These are phyloP conservation scores for Saussurea involucrata DNA, from an alignment of 129 eudicot species.

Conservation along the genomic window DNA sequence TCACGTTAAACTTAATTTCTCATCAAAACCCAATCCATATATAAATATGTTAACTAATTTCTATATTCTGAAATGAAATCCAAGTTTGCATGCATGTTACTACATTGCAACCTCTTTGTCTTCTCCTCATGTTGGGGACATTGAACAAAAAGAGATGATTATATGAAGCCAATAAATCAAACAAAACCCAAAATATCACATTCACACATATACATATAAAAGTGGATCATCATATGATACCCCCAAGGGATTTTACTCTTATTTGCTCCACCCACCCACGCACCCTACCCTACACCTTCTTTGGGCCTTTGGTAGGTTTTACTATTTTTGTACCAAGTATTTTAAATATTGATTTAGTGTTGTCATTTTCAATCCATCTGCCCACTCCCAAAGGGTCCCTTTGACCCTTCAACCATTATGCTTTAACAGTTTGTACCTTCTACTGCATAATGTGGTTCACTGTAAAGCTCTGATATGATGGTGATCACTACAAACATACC, in stretches of 20 bases:
- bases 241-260: conserved; percentile 13
- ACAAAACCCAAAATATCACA: conserved; percentile 25
- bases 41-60: too few species aligned
- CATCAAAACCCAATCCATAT: too few species aligned
- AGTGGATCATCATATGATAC: neutral
- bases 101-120: conserved; percentile 17
- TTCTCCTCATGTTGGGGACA: conserved; percentile 27
- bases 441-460: conserved; percentile 23
- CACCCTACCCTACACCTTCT: conserved; percentile 4
- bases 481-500: conserved; percentile 20
- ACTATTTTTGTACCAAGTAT: neutral
- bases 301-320: neutral
- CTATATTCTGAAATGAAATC: conserved; percentile 1
- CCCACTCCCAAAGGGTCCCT: conserved; percentile 30
- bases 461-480: conserved; percentile 21
- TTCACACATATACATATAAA: neutral
- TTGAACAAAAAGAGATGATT: conserved; percentile 16
- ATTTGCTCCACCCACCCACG: conserved; percentile 14
- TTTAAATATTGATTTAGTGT: conserved; percentile 9
- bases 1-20: too few species aligned
- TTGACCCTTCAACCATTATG: conserved; percentile 1
- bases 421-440: conserved; percentile 28
- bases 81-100: conserved; percentile 2
- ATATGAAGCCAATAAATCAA: conserved; percentile 20
- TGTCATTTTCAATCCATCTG: conserved; percentile 33